Percentiles rank a stretch among this genome's conserved stretches.
phyloP scores from a whole-genome alignment of 202 grass and related monocot species.

The Carex arenaria region DNA sequence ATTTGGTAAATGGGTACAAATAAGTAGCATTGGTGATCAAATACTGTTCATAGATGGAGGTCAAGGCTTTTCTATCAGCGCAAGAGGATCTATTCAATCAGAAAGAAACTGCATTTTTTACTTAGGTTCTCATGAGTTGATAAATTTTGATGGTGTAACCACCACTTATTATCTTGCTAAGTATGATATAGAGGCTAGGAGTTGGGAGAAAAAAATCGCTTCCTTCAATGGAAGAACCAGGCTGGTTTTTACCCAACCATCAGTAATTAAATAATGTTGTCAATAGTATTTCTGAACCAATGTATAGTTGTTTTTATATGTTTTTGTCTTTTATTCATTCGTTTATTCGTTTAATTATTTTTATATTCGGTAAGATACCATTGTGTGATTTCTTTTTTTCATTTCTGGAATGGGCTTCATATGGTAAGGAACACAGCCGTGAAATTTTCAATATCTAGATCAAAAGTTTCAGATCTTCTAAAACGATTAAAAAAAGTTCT shows the following conservation, averaged over 20 bases:
- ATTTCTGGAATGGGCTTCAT: too few relatives aligned
- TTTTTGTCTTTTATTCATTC: background rate
- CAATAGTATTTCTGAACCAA: background rate
- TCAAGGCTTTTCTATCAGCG: background rate
- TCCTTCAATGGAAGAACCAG: constrained; percentile 14
- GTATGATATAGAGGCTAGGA: background rate
- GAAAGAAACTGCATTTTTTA: constrained; percentile 19
- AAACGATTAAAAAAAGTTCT: too few relatives aligned
- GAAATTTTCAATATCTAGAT: too few relatives aligned
- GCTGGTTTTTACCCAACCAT: constrained; percentile 3
- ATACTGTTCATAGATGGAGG: constrained; percentile 15
- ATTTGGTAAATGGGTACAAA: background rate
- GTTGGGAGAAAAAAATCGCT: background rate
- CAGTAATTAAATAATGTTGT: background rate
- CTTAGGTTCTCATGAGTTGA: constrained; percentile 1
- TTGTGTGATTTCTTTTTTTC: background rate
- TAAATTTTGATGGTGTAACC: constrained; percentile 5
- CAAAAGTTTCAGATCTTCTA: too few relatives aligned
- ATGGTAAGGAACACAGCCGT: too few relatives aligned
- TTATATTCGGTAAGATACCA: background rate
- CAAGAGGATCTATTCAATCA: background rate
- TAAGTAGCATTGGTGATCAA: background rate
- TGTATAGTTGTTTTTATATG: background rate
- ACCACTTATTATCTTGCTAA: constrained; percentile 8
- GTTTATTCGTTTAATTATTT: background rate